These are phyloP conservation scores for Fusarium chlamydosporum DNA, from an alignment of 2,329 filamentous ascomycete genomes.

Conservation along the genomic window DNA sequence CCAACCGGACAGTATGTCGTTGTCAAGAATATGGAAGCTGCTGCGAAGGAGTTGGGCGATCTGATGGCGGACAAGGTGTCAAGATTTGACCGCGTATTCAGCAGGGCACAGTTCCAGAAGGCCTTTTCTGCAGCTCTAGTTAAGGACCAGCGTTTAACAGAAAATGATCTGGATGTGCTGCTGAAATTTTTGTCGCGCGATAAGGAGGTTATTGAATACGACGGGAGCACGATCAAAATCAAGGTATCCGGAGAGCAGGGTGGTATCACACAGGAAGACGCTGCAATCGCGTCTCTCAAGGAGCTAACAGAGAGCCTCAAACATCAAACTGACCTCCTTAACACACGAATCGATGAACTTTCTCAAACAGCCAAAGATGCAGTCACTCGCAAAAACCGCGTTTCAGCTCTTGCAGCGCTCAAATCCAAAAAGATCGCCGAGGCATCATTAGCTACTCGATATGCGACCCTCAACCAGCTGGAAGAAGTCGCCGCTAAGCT, in stretches of 20 bases:
- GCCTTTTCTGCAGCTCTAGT: slow-evolving; percentile 69
- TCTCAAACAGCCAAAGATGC: slow-evolving; percentile 76
- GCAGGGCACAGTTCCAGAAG: slow-evolving; percentile 73
- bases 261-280: slow-evolving; percentile 81
- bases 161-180: slow-evolving; percentile 77
- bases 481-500: slow-evolving; percentile 88
- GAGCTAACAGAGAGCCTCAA: slow-evolving; percentile 81
- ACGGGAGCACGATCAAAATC: slow-evolving; percentile 82
- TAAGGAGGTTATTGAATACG: slow-evolving; percentile 69
- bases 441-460: slow-evolving; percentile 77
- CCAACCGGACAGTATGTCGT: slow-evolving; percentile 76
- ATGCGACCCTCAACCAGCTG: slow-evolving; percentile 81
- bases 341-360: slow-evolving; percentile 75
- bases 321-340: slow-evolving; percentile 77
- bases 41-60: slow-evolving; percentile 67
- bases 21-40: slow-evolving; percentile 72
- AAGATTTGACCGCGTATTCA: slow-evolving; percentile 76
- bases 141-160: slow-evolving; percentile 66
- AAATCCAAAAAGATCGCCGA: slow-evolving; percentile 88
- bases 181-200: slow-evolving; percentile 79
- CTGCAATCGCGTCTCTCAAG: slow-evolving; percentile 86
- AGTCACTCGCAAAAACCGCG: slow-evolving; percentile 78
- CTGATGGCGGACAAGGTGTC: slow-evolving; percentile 60
- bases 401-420: slow-evolving; percentile 82
- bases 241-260: slow-evolving; percentile 65